Percentiles rank a stretch among this genome's conserved stretches.
Evolutionary conservation across 2,329 filamentous ascomycete genomes (phyloP).

Genomic region (Verticillium dahliae): DNA sequence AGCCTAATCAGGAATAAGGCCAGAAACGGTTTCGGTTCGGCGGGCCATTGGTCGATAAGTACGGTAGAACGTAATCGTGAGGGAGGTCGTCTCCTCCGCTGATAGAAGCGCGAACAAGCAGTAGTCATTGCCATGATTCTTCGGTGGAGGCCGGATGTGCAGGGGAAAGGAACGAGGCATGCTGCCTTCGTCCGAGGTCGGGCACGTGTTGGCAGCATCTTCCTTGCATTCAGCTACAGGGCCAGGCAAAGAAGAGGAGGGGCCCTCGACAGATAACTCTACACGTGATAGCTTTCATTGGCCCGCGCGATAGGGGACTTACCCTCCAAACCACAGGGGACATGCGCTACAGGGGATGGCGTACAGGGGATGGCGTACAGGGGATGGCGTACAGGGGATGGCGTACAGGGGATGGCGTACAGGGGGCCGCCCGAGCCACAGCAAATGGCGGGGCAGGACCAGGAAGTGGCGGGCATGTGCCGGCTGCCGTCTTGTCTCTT

Average conservation of each 20-base stretch:
- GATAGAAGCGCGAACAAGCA: not conserved
- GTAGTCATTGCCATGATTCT: not conserved
- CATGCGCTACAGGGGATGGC: not conserved
- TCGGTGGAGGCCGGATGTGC: not conserved
- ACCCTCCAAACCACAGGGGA: not conserved
- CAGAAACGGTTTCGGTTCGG: not conserved
- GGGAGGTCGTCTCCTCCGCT: not conserved
- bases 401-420: not conserved
- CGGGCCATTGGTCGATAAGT: not conserved
- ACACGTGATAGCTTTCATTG: slow-evolving; percentile 11
- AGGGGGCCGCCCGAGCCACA: slow-evolving; percentile 2
- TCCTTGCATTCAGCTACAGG: not conserved
- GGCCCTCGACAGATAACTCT: not conserved
- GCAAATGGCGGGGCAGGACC: slow-evolving; percentile 1
- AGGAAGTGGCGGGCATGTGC: not conserved
- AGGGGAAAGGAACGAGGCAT: not conserved
- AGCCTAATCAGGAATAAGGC: not conserved
- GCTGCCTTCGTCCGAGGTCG: not conserved
- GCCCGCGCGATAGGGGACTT: slow-evolving; percentile 9
- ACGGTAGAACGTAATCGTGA: not conserved
- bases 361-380: not conserved
- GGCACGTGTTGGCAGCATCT: not conserved
- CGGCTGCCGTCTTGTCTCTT: not conserved
- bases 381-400: not conserved
- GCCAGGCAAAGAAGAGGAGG: not conserved